These are phyloP conservation scores for Arabidopsis lyrata DNA, from an alignment of 441 rosid genomes.

Conservation along the genomic window DNA sequence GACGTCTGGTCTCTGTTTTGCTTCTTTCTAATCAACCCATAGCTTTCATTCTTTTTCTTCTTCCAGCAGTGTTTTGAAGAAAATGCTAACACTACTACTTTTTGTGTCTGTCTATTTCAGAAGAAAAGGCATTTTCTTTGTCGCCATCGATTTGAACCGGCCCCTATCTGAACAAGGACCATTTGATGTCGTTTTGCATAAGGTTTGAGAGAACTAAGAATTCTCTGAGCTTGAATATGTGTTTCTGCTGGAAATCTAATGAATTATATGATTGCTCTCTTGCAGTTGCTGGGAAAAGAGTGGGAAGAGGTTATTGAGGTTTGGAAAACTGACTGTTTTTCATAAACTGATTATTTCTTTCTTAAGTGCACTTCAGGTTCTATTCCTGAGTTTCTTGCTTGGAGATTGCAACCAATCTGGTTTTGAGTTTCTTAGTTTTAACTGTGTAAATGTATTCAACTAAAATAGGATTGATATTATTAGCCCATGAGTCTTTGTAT, in stretches of 20 bases:
- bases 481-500: background rate
- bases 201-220: constrained; percentile 60
- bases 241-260: constrained; percentile 43
- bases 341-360: background rate
- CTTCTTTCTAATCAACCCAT: constrained; percentile 20
- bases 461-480: background rate
- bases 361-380: background rate
- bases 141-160: constrained; percentile 69
- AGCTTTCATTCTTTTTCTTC: constrained; percentile 36
- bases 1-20: constrained; percentile 17
- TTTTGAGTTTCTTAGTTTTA: background rate
- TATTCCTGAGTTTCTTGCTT: background rate
- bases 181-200: constrained; percentile 87
- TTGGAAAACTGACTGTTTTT: constrained; percentile 45
- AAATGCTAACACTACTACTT: constrained; percentile 29
- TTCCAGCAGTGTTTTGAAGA: background rate
- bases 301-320: constrained; percentile 88
- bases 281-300: constrained; percentile 80
- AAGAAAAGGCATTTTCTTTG: constrained; percentile 75
- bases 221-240: constrained; percentile 13
- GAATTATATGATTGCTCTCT: constrained; percentile 41
- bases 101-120: constrained; percentile 57
- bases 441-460: background rate
- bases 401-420: background rate
- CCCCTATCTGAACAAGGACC: constrained; percentile 94